Conservation (phyloP, 805 yeast species). For the Lipomyces kockii region DNA sequence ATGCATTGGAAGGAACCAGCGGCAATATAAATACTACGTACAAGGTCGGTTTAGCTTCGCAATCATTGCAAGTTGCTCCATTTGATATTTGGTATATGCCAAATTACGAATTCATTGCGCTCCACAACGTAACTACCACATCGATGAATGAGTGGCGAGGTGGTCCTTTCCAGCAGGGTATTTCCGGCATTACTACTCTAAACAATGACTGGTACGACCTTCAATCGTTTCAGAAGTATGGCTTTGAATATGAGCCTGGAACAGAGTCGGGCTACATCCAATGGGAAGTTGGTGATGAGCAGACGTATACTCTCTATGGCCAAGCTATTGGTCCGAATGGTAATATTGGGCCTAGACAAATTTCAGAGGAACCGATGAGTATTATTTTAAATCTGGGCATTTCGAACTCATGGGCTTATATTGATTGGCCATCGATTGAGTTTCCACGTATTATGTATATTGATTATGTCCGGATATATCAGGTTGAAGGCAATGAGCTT, state of each 20-base stretch:
- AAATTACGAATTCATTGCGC: constrained; percentile 77
- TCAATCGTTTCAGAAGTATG: constrained; percentile 68
- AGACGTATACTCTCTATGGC: constrained; percentile 75
- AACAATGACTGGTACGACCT: constrained; percentile 83
- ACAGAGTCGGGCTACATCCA: constrained; percentile 69
- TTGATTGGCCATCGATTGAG: constrained; percentile 73
- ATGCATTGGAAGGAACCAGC: constrained; percentile 84
- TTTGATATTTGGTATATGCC: constrained; percentile 93
- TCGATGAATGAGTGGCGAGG: constrained; percentile 88
- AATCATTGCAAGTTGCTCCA: constrained; percentile 91
- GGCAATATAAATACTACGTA: constrained; percentile 46
- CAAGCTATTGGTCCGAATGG: constrained; percentile 87
- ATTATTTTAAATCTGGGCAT: constrained; percentile 85
- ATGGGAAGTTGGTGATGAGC: constrained; percentile 84
- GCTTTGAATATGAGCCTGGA: constrained; percentile 77
- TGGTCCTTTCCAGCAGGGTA: constrained; percentile 92
- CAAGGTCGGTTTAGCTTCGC: constrained; percentile 67
- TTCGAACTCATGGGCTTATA: constrained; percentile 91
- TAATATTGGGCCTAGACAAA: constrained; percentile 78
- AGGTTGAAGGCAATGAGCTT: constrained; percentile 63
- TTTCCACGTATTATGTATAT: constrained; percentile 80
- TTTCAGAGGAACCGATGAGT: constrained; percentile 92
- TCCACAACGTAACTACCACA: constrained; percentile 70
- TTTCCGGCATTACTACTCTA: constrained; percentile 79
- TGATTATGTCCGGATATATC: constrained; percentile 91